phyloP scores from a whole-genome alignment of 169 alveolate genomes.

The Plasmodium inui region DNA sequence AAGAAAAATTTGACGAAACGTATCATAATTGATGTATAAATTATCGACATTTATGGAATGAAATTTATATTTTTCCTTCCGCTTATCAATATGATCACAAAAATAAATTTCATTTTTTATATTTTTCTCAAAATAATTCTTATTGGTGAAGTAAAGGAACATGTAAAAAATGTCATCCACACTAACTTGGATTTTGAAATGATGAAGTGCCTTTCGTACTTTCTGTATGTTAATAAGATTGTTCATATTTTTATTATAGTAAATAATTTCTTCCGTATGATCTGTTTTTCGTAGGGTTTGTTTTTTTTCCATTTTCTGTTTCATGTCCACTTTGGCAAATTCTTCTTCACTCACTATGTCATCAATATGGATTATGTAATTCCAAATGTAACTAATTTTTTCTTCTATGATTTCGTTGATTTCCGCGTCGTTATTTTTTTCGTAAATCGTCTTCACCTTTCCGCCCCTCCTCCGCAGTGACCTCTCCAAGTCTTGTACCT shows the following conservation, averaged over 20 bases:
- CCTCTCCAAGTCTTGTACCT: constrained; percentile 16
- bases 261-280: constrained; percentile 50
- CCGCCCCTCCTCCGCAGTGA: constrained; percentile 54
- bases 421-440: constrained; percentile 27
- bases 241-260: constrained; percentile 61
- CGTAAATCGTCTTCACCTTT: constrained; percentile 58
- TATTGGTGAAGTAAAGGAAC: constrained; percentile 53
- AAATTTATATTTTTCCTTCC: constrained; percentile 7
- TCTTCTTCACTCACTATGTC: constrained; percentile 49
- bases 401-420: constrained; percentile 31
- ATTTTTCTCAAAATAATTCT: constrained; percentile 26
- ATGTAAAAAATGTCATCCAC: constrained; percentile 60
- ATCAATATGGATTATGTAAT: constrained; percentile 65
- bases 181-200: constrained; percentile 54
- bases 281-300: constrained; percentile 15
- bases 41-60: constrained; percentile 35
- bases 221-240: constrained; percentile 50
- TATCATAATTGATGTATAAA: constrained; percentile 55
- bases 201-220: constrained; percentile 34
- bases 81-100: constrained; percentile 32
- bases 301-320: constrained; percentile 56
- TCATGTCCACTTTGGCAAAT: constrained; percentile 53
- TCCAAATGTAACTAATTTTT: constrained; percentile 53
- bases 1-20: constrained; percentile 50
- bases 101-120: constrained; percentile 38